Evolutionary conservation across 2,329 filamentous ascomycete genomes (phyloP).

Genomic region (Leptographium radiaticola): DNA sequence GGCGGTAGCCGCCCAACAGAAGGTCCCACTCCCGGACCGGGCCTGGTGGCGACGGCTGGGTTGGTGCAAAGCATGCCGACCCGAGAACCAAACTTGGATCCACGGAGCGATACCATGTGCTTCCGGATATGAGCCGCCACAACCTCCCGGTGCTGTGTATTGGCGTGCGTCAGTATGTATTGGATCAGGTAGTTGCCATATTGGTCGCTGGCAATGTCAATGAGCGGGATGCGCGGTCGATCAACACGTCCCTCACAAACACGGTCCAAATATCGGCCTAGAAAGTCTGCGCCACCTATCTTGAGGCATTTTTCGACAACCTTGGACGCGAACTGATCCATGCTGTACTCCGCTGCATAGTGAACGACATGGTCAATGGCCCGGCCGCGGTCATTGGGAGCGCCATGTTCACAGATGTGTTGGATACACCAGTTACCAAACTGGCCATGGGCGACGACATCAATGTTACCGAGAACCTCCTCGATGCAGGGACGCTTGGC

Average conservation of each 20-base stretch:
- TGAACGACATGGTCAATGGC: constrained; percentile 92
- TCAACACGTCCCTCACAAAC: constrained; percentile 86
- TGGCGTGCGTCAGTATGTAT: constrained; percentile 85
- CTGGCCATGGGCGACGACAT: constrained; percentile 91
- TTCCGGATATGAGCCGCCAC: constrained; percentile 92
- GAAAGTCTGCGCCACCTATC: constrained; percentile 81
- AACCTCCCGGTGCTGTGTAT: constrained; percentile 77
- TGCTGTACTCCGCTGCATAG: constrained; percentile 91
- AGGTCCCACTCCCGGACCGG: constrained; percentile 67
- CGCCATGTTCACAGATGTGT: constrained; percentile 95
- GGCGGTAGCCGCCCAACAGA: constrained; percentile 48
- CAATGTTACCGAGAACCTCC: constrained; percentile 87
- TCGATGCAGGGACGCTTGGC: constrained; percentile 84
- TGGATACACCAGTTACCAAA: constrained; percentile 99
- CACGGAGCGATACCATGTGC: constrained; percentile 97
- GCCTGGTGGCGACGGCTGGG: constrained; percentile 75
- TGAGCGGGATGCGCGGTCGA: constrained; percentile 88
- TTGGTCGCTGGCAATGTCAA: constrained; percentile 96
- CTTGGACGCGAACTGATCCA: constrained; percentile 98
- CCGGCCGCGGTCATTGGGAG: constrained; percentile 77
- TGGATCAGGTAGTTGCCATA: constrained; percentile 98
- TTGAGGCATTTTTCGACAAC: constrained; percentile 99
- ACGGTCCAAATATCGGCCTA: constrained; percentile 82
- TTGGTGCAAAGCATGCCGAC: constrained; percentile 99
- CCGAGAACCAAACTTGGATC: constrained; percentile 95